These are phyloP conservation scores for Hemileia vastatrix DNA, from an alignment of 1,284 basidiomycete species.

Conservation along the genomic window DNA sequence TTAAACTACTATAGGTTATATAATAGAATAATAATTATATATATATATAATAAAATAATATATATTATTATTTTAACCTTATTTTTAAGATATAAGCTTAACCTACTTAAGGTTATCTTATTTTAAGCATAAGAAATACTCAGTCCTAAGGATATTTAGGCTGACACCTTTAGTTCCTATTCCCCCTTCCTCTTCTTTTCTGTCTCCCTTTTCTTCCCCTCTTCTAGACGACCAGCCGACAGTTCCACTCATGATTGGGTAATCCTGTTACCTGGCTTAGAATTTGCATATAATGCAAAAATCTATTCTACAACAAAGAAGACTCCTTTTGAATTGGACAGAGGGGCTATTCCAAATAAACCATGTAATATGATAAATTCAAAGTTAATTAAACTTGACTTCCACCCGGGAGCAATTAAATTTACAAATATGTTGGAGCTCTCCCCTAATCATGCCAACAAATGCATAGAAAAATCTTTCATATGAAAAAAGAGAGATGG, in stretches of 20 bases:
- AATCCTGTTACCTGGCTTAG: neutral
- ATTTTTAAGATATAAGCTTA: too few relatives aligned
- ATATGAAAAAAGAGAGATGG: neutral
- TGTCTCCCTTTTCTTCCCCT: neutral
- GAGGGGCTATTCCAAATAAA: too few relatives aligned
- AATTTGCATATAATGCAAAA: neutral
- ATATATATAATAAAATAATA: too few relatives aligned
- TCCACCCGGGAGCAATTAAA: neutral
- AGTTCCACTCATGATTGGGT: neutral
- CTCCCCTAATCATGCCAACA: neutral
- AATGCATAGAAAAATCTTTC: neutral
- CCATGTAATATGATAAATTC: too few relatives aligned
- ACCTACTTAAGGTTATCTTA: too few relatives aligned
- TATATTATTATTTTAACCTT: too few relatives aligned
- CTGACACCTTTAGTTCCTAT: too few relatives aligned
- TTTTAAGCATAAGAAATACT: too few relatives aligned
- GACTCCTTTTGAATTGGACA: neutral
- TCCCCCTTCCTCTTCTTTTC: too few relatives aligned
- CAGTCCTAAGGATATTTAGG: too few relatives aligned
- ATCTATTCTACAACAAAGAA: neutral
- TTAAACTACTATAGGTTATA: too few relatives aligned
- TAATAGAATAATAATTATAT: too few relatives aligned
- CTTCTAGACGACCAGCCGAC: neutral
- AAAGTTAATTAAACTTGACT: neutral
- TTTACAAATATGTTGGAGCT: neutral